Base-by-base conservation (phyloP, 257 asterid genomes). In the Leonotis leonurus region DNA sequence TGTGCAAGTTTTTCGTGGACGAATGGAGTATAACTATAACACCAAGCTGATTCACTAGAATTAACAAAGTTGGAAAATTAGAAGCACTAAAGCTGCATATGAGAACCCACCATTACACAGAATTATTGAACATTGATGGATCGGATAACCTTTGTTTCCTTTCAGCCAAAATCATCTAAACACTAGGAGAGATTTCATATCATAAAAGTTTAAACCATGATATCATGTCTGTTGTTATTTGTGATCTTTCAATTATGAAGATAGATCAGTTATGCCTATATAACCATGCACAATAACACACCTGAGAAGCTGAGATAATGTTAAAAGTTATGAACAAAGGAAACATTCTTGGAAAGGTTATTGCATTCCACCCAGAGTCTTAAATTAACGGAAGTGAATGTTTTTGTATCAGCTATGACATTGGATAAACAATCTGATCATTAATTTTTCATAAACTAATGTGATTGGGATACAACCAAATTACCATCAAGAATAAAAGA, bases 401-500 rank as follows among this genome's bases (percentile, higher is more conserved):
- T 18, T 24, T 26, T 18, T 40, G 18, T 24, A 32, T 20, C 70
- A 30, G 33, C 62, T 33, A 44, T 51, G 21, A 24, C 44, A 66
- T 33, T n/a, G n/a, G n/a, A n/a, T n/a, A n/a, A n/a, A n/a, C n/a
- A n/a, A n/a, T n/a, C n/a, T n/a, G n/a, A n/a, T n/a, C n/a, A n/a
- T n/a, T n/a, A 32, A 33, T 53, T 13, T 27, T 32, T 50, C 25
- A 30, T 27, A 16, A 48, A 44, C 49, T 20, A 63, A 62, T 37
- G 57, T 11, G 26, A 39, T 10, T 44, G 51, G 40, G 62, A 45
- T 9, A 58, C 51, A 36, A 40, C 11, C 30, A 44, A 65, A 26
- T 55, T 57, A 22, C 62, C 67, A 56, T 22, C 21, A 27, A 56
- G 7, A 18, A 25, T 57, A 60, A 55, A 55, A 14, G 69, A 75